A percentile compares a stretch with the other conserved stretches of the same genome.
These are phyloP conservation scores for Penstemon newberryi DNA, from an alignment of 257 asterid genomes.

Conservation along the genomic window DNA sequence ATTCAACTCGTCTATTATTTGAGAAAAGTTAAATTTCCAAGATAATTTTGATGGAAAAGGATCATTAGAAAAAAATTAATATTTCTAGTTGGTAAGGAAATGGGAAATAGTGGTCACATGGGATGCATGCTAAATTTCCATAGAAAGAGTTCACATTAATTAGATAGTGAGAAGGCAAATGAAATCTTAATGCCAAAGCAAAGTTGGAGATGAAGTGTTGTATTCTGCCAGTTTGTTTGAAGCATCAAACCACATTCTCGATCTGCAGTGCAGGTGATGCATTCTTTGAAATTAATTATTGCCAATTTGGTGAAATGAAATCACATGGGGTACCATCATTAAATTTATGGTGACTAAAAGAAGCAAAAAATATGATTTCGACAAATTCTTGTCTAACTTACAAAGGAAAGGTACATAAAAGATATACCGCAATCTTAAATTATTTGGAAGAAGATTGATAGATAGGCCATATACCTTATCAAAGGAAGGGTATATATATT, in stretches of 20 bases:
- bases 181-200: constrained; percentile 23
- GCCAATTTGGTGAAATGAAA: constrained; percentile 27
- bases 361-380: constrained; percentile 14
- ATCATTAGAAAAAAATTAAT: not conserved
- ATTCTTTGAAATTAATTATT: constrained; percentile 25
- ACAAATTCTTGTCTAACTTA: not conserved
- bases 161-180: not conserved
- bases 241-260: not conserved
- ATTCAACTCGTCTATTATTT: not conserved
- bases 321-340: constrained; percentile 30
- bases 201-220: constrained; percentile 23
- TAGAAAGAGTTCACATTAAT: not conserved
- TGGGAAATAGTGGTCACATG: not conserved
- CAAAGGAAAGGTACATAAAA: not conserved
- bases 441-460: too few species aligned
- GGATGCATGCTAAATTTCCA: not conserved
- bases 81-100: not conserved
- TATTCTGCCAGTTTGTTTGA: not conserved
- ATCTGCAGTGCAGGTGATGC: not conserved
- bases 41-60: not conserved
- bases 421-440: not conserved
- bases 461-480: too few species aligned
- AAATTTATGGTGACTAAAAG: not conserved
- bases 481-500: too few species aligned
- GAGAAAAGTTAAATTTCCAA: not conserved